Evolutionary conservation across 2,329 filamentous ascomycete species (phyloP), one percentile per base, ranked within the genome.

Genomic region (Pestalotiopsis sp.): DNA sequence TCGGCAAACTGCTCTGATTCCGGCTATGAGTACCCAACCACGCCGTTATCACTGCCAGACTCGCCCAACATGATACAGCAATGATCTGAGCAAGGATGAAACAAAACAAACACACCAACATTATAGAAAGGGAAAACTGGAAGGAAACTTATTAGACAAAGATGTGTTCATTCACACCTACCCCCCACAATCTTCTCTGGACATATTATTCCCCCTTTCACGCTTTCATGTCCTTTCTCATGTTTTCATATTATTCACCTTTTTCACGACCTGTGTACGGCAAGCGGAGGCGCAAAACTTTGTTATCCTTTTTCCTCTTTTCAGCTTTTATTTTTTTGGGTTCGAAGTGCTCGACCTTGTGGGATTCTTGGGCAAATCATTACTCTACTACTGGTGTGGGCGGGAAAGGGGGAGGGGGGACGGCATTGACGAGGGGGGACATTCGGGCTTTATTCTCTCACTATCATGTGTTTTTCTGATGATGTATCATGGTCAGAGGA

Each of bases 11-110:
- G 88, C 79, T 90, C 88, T 39, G 88, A 91, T 74, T 82, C 85
- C 70, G 86, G 86, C 68, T 90, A 87, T 76, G 87, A 90, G 72
- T 90, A 90, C 80, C 91, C 91, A 49, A 88, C 87, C 58, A 93
- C 92, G 66, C 92, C 92, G 70, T 82, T 92, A 72, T 93, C 91
- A n/a, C 90, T 93, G 88, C 90, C 91, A 39, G 86, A 86, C 61
- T 92, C 91, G 59, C 91, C 91, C 58, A 86, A 85, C 73, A 81
- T 87, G 77, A 79, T 85, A 13, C 78, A 77, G 12, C 76, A 77
- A 57, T 74, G 31, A 36, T 14, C 57, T 27, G 59, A 36, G 38
- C 13, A 38, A 60, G 58, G 38, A 58, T 13, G 25, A 38, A 60
- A 27, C 4, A 27, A 45, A 45, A 45, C 27, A 27, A 23, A 23